These are phyloP conservation scores for Neopestalotiopsis sp. DNA, from an alignment of 2,329 filamentous ascomycete species.

Conservation along the genomic window DNA sequence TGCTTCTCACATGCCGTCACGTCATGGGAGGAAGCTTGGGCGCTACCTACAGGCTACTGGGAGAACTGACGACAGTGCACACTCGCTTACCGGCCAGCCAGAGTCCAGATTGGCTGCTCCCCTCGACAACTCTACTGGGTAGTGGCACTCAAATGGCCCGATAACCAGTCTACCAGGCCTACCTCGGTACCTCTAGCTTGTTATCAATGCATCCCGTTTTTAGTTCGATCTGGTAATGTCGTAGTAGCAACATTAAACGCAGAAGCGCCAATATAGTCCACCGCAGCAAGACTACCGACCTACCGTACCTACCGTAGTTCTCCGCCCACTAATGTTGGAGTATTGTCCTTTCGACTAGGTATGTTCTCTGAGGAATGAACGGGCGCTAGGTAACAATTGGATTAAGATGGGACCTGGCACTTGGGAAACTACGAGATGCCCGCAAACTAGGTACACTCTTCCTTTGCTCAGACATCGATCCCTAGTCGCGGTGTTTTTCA, in stretches of 20 bases:
- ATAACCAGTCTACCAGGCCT: background rate
- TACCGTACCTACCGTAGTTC: background rate
- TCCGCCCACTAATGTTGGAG: slow-evolving; percentile 1
- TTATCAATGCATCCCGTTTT: background rate
- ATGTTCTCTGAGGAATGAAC: background rate
- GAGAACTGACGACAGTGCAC: background rate
- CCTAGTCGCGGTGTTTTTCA: background rate
- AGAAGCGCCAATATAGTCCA: background rate
- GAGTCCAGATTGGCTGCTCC: background rate
- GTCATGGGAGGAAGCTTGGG: background rate
- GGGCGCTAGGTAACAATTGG: background rate
- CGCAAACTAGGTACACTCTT: slow-evolving; percentile 16
- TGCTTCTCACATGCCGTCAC: slow-evolving; percentile 8
- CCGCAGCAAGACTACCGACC: background rate
- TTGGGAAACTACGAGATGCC: slow-evolving; percentile 17
- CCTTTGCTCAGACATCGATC: background rate
- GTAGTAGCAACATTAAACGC: background rate
- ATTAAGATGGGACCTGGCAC: background rate
- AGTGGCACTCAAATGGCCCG: background rate
- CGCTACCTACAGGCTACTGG: background rate
- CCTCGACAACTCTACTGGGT: background rate
- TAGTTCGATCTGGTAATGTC: background rate
- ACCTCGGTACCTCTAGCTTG: background rate
- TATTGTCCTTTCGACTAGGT: slow-evolving; percentile 4
- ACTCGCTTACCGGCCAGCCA: slow-evolving; percentile 8